Base-by-base conservation (phyloP, 202 grass and related monocot species). In the Setaria italica region DNA sequence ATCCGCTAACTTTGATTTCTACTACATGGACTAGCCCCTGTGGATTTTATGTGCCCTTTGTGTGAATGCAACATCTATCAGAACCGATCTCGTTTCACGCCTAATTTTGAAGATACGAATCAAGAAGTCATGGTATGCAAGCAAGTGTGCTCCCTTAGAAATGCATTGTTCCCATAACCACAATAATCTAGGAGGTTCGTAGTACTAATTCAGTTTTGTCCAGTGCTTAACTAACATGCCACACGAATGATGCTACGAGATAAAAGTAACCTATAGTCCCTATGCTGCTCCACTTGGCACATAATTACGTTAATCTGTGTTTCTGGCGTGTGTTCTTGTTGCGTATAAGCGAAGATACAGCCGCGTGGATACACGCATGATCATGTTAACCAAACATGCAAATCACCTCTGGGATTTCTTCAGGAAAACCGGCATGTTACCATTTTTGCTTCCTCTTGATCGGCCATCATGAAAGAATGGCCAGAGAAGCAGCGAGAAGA, bases 61-160 rank as follows among this genome's bases (percentile, higher is more conserved):
- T 48, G 9, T 56, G 11, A 19, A 72, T 21, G 67, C n/a, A 47
- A 48, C 63, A 70, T 85, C 49, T 35, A 48, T 58, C 73, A 58
- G 30, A 30, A 49, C 12, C 17, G 57, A 4, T 82, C 25, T 50
- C 29, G 16, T 56, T 81, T 13, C 46, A 32, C 17, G 64, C 19
- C 19, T 57, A 39, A 32, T 57, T 56, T 57, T 41, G 35, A 71
- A 79, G 65, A 85, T 69, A 79, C 42, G 54, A 19, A 85, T 69
- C 74, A 58, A 48, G 25, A 80, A 48, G 46, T 19, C 46, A 72
- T 20, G 15, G 9, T 43, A 46, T 9, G 4, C 45, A 33, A n/a
- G 14, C 67, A 79, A 72, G 76, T 72, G 19, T 32, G 46, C 6
- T 53, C 11, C 41, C 10, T 9, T 79, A 49, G 6, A 79, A 79